Evolutionary conservation across 163 green algal species (phyloP).

Genomic region (Scenedesmus sp.): DNA sequence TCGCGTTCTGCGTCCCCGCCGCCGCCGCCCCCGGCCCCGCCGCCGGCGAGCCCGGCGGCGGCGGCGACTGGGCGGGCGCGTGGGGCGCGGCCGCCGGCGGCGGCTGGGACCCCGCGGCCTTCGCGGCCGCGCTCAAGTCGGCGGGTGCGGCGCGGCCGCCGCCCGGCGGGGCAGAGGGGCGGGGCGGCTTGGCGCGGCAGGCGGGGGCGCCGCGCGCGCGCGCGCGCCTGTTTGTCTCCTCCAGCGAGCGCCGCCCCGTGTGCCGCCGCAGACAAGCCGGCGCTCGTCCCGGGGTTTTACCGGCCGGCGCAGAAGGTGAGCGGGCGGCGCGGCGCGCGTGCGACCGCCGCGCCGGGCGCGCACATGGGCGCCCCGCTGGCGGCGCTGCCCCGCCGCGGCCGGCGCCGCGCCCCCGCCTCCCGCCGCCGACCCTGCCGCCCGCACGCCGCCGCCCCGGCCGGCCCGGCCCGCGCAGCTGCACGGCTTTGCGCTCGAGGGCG

Average conservation of each 20-base stretch:
- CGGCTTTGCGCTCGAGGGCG: slow-evolving; percentile 54
- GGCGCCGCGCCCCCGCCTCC: not conserved
- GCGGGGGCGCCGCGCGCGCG: too few relatives aligned
- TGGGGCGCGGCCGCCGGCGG: too few relatives aligned
- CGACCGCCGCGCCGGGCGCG: too few relatives aligned
- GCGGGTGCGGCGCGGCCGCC: too few relatives aligned
- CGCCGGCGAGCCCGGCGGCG: slow-evolving; percentile 30
- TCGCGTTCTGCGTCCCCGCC: too few relatives aligned
- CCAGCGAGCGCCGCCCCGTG: too few relatives aligned
- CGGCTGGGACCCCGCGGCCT: slow-evolving; percentile 9
- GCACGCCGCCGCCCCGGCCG: not conserved
- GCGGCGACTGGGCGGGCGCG: too few relatives aligned
- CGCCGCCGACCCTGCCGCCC: not conserved
- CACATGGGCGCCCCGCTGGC: not conserved
- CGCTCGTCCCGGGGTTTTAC: slow-evolving; percentile 1
- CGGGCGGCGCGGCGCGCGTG: too few relatives aligned
- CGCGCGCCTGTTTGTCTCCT: too few relatives aligned
- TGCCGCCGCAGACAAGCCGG: slow-evolving; percentile 23
- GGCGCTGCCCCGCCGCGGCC: not conserved
- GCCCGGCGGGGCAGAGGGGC: too few relatives aligned
- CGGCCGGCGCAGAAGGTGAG: slow-evolving; percentile 12
- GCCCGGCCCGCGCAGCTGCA: not conserved
- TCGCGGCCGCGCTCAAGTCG: slow-evolving; percentile 3
- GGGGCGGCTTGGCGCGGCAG: too few relatives aligned
- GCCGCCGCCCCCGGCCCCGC: too few relatives aligned